Conservation (phyloP, 225 moss, liverwort and hornwort species). For the Sphagnum contortum region DNA sequence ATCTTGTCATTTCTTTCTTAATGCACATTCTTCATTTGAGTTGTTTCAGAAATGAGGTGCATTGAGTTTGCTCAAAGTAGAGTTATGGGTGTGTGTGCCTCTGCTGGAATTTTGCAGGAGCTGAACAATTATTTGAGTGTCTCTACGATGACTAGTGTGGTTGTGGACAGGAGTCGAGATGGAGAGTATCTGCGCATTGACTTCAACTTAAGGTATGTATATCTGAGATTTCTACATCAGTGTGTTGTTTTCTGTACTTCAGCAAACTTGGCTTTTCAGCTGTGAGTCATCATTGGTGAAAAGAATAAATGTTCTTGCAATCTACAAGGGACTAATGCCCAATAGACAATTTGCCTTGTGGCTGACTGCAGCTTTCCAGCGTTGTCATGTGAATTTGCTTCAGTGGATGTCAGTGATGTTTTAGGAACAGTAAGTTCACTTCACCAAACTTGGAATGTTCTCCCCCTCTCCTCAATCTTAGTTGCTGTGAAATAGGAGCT, state of each 20-base stretch:
- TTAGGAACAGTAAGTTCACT: conserved; percentile 71
- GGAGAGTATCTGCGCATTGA: conserved; percentile 76
- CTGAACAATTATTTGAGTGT: conserved; percentile 50
- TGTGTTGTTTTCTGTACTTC: too few species aligned
- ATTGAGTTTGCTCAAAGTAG: not conserved
- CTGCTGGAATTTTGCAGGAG: conserved; percentile 27
- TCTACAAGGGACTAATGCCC: too few species aligned
- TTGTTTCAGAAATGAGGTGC: not conserved
- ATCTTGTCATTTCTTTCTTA: not conserved
- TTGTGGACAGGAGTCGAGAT: conserved; percentile 86
- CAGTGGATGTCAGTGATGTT: conserved; percentile 76
- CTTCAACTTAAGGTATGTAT: conserved; percentile 64
- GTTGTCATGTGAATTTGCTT: conserved; percentile 75
- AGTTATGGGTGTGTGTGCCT: not conserved
- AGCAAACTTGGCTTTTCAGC: conserved; percentile 3
- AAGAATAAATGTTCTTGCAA: too few species aligned
- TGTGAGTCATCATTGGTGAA: not conserved
- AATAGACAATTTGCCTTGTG: too few species aligned
- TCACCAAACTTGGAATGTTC: not conserved
- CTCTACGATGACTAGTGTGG: conserved; percentile 60
- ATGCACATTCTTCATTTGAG: not conserved
- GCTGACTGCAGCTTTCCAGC: conserved; percentile 66
- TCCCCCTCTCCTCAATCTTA: not conserved
- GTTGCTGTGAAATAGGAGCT: too few species aligned
- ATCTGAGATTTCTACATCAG: too few species aligned